Conservation (phyloP, 2,329 filamentous ascomycete genomes). For the Diaporthe sp. region DNA sequence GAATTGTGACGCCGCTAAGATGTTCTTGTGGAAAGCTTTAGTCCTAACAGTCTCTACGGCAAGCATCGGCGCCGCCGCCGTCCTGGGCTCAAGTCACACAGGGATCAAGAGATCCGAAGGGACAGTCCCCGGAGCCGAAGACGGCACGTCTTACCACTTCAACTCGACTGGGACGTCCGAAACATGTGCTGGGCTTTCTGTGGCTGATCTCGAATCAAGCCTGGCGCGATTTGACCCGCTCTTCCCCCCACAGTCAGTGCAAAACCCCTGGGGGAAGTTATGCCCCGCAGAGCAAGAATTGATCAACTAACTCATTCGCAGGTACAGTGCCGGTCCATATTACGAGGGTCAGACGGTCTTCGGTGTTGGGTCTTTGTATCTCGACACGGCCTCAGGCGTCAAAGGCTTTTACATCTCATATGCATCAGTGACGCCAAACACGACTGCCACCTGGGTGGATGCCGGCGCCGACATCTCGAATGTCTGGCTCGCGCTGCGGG, state of each 20-base stretch:
- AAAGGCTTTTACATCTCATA: conserved; percentile 13
- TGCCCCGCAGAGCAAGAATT: neutral
- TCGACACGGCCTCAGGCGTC: neutral
- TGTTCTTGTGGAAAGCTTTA: too few species aligned
- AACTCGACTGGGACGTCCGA: neutral
- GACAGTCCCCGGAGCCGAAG: neutral
- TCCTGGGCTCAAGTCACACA: too few species aligned
- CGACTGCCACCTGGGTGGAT: conserved; percentile 12
- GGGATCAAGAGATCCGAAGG: too few species aligned
- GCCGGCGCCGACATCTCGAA: conserved; percentile 15
- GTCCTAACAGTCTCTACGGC: too few species aligned
- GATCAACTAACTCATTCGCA: neutral
- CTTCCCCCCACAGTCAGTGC: conserved; percentile 1
- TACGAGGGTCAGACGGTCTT: neutral
- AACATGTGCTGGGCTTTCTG: neutral
- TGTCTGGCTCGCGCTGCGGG: conserved; percentile 1
- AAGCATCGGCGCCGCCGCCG: too few species aligned
- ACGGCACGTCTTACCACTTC: conserved; percentile 13
- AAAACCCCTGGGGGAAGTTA: neutral
- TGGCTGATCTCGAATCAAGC: conserved; percentile 5
- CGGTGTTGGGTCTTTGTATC: neutral
- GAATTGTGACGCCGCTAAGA: too few species aligned
- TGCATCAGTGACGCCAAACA: neutral
- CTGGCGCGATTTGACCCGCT: neutral
- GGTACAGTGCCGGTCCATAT: neutral